These are phyloP conservation scores for Arthromyces matolae DNA, from an alignment of 768 basidiomycete genomes.

Conservation along the genomic window DNA sequence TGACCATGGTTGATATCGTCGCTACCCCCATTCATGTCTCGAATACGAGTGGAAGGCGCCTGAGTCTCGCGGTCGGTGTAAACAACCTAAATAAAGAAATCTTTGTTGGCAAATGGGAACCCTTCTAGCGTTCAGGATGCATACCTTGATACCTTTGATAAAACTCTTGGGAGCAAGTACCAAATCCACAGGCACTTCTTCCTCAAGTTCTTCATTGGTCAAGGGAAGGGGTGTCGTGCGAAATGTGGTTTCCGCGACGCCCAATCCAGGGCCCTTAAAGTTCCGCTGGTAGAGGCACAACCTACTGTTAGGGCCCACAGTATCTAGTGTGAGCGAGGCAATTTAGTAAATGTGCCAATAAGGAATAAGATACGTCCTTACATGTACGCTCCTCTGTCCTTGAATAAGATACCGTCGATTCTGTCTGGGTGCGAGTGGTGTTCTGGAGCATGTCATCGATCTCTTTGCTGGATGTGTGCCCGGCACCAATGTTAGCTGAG, in stretches of 20 bases:
- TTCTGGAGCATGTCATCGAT: background rate
- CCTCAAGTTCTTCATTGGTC: background rate
- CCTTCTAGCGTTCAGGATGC: too few species aligned
- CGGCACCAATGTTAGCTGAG: background rate
- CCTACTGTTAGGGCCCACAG: background rate
- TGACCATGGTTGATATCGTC: background rate
- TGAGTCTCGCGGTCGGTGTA: background rate
- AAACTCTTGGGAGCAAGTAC: background rate
- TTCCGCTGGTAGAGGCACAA: constrained; percentile 4
- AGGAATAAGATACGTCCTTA: background rate
- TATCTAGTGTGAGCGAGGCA: background rate
- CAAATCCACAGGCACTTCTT: constrained; percentile 1
- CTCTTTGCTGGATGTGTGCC: background rate
- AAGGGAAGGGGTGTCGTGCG: constrained; percentile 1
- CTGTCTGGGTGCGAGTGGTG: background rate
- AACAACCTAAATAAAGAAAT: background rate
- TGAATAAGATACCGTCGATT: background rate
- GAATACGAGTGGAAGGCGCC: background rate
- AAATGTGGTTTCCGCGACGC: background rate
- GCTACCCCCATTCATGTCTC: background rate
- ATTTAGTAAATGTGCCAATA: background rate
- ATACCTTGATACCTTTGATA: constrained; percentile 1
- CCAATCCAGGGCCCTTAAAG: constrained; percentile 5
- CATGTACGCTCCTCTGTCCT: background rate
- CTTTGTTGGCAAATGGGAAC: too few species aligned